A percentile compares a stretch with the other conserved stretches of the same genome.
Conservation (phyloP, 116 monocot genomes). For the Phalaenopsis hybrid region DNA sequence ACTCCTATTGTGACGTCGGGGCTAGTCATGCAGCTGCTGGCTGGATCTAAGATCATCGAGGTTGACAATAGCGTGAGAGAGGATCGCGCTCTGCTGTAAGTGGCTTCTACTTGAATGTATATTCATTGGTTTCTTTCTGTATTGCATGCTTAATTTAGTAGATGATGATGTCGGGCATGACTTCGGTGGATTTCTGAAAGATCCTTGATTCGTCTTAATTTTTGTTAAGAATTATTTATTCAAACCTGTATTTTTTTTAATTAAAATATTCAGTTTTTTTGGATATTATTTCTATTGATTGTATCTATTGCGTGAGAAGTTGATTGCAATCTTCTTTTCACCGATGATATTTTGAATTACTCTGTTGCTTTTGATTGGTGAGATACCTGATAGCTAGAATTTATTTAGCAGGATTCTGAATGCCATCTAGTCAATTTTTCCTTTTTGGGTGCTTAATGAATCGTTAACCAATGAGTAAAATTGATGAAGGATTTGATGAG, state of each 20-base stretch:
- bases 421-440: conserved; percentile 17
- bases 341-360: background rate
- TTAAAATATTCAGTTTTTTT: no score
- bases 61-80: conserved; percentile 49
- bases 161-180: no score
- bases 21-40: conserved; percentile 37
- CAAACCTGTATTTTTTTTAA: no score
- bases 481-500: conserved; percentile 9
- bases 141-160: no score
- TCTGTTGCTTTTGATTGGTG: background rate
- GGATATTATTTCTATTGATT: background rate
- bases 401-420: conserved; percentile 9
- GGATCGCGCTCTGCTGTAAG: conserved; percentile 54
- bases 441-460: background rate
- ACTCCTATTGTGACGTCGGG: conserved; percentile 48
- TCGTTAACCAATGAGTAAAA: background rate
- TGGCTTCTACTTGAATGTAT: background rate
- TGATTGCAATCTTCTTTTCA: background rate
- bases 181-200: no score
- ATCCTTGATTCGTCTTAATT: no score
- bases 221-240: no score
- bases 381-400: background rate
- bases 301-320: background rate
- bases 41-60: conserved; percentile 23
- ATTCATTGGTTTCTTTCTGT: background rate